phyloP scores from a whole-genome alignment of 208 protist genomes.

The Naegleria fowleri region DNA sequence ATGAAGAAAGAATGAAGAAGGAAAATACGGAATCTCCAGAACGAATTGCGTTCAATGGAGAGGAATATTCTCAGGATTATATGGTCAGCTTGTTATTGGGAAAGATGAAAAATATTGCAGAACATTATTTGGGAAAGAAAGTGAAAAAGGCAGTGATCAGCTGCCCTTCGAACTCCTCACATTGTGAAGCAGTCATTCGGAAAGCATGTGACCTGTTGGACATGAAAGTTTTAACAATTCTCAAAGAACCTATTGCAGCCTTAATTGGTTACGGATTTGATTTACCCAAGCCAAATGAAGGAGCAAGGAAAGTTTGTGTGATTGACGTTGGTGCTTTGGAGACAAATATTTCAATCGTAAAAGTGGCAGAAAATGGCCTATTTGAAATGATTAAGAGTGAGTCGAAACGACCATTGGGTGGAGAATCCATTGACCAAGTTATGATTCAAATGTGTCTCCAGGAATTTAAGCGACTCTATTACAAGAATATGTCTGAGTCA shows the following conservation, averaged over 20 bases:
- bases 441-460: conserved; percentile 84
- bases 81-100: conserved; percentile 82
- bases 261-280: conserved; percentile 84
- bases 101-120: conserved; percentile 89
- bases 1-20: background rate
- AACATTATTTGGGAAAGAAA: conserved; percentile 83
- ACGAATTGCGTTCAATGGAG: background rate
- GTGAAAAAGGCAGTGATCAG: conserved; percentile 90
- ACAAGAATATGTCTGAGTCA: background rate
- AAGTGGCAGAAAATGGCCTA: conserved; percentile 78
- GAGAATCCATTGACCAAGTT: conserved; percentile 93
- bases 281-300: conserved; percentile 35
- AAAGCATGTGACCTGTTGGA: conserved; percentile 81
- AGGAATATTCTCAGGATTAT: conserved; percentile 60
- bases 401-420: conserved; percentile 98
- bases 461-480: conserved; percentile 63
- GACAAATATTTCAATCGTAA: conserved; percentile 83
- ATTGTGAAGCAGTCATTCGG: conserved; percentile 92
- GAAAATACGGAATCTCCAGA: background rate
- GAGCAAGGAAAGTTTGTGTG: conserved; percentile 60
- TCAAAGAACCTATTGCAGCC: conserved; percentile 89
- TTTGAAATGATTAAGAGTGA: conserved; percentile 92
- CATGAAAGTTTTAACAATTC: conserved; percentile 72
- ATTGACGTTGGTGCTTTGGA: conserved; percentile 83
- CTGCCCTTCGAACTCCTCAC: conserved; percentile 91